phyloP scores from a whole-genome alignment of 495 filamentous ascomycete species.

The Neurospora sp. region DNA sequence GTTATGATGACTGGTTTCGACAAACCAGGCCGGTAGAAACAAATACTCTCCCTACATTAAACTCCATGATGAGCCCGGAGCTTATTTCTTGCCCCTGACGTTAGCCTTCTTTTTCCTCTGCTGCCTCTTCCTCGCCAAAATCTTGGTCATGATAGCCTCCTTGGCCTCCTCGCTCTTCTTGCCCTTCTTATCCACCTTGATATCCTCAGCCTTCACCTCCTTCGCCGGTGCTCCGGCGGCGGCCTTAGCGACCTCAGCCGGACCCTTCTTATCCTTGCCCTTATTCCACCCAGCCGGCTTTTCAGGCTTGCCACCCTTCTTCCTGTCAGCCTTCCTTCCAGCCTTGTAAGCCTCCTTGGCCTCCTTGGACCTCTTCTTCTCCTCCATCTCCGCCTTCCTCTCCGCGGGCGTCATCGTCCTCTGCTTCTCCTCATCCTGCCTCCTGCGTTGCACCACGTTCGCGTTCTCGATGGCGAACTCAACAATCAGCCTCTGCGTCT shows the following conservation, averaged over 20 bases:
- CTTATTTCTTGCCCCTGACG: conserved; percentile 17
- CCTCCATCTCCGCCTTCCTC: conserved; percentile 40
- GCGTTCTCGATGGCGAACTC: conserved; percentile 99
- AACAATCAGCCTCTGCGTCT: conserved; percentile 63
- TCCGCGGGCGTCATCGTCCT: conserved; percentile 50
- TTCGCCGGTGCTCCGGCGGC: background rate
- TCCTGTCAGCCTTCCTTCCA: conserved; percentile 20
- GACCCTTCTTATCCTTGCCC: conserved; percentile 40
- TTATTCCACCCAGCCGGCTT: conserved; percentile 38
- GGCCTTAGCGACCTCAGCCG: background rate
- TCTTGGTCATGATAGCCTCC: conserved; percentile 34
- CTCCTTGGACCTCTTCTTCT: conserved; percentile 3
- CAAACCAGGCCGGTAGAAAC: background rate
- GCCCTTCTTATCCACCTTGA: conserved; percentile 7
- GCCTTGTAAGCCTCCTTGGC: conserved; percentile 6
- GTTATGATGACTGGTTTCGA: background rate
- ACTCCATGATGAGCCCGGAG: background rate
- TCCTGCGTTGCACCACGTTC: conserved; percentile 73
- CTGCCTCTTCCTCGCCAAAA: conserved; percentile 38
- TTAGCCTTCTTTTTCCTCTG: conserved; percentile 41
- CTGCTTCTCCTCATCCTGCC: conserved; percentile 64
- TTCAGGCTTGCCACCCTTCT: conserved; percentile 33
- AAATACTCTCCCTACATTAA: background rate
- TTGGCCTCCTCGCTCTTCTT: conserved; percentile 23
- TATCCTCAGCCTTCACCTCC: conserved; percentile 4